These are phyloP conservation scores for Populus hybrid DNA, from an alignment of 441 rosid genomes.

Conservation along the genomic window DNA sequence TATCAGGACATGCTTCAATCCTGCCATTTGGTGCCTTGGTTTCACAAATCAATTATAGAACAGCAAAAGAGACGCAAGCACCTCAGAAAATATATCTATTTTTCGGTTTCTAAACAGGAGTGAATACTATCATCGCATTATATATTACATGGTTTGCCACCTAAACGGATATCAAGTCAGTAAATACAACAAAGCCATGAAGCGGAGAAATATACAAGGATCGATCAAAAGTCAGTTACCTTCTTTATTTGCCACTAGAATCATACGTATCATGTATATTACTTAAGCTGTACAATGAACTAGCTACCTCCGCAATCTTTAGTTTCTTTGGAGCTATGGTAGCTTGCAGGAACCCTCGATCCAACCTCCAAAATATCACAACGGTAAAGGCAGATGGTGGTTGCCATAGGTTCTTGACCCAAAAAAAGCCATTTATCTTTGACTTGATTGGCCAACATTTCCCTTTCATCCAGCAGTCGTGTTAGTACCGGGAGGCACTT, in stretches of 20 bases:
- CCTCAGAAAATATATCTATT: neutral
- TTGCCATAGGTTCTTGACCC: slow-evolving; percentile 2
- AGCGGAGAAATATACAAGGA: slow-evolving; percentile 23
- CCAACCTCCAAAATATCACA: neutral
- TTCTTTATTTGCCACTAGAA: slow-evolving; percentile 25
- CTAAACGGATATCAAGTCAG: slow-evolving; percentile 7
- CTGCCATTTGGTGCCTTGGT: neutral
- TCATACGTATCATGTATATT: slow-evolving; percentile 13
- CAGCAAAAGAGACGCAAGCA: neutral
- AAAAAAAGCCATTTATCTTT: neutral
- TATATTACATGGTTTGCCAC: slow-evolving; percentile 9
- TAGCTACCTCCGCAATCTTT: slow-evolving; percentile 15
- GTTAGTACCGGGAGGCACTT: slow-evolving; percentile 38
- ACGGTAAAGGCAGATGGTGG: neutral
- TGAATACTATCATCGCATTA: slow-evolving; percentile 6
- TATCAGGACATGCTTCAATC: neutral
- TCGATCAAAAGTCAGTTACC: neutral
- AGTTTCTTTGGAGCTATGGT: slow-evolving; percentile 2
- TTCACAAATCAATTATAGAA: neutral
- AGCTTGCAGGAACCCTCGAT: slow-evolving; percentile 10
- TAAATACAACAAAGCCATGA: slow-evolving; percentile 8
- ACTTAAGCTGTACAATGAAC: slow-evolving; percentile 38
- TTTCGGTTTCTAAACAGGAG: neutral
- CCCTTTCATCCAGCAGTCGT: slow-evolving; percentile 42
- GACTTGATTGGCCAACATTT: neutral